Base-by-base conservation (phyloP, 2,329 filamentous ascomycete genomes). In the Ascochyta viciae-villosae region DNA sequence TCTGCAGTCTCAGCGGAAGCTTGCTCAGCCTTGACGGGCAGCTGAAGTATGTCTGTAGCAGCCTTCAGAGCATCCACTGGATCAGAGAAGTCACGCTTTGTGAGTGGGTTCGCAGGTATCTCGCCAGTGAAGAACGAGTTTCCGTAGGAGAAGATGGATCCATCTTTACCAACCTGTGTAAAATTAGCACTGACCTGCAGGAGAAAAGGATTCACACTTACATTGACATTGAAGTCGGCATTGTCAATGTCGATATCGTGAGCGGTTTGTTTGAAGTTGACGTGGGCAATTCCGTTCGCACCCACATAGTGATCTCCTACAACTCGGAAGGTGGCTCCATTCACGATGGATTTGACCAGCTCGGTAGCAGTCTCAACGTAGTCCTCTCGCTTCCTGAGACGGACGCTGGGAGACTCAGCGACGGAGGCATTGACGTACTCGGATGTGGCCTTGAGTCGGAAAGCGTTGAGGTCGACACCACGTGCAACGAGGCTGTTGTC, bases 221-320 rank as follows among this genome's bases (percentile, higher is more conserved):
- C 82, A 58, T 87, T 87, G 44, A 87, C 81, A 48, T 85, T 85
- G 65, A 85, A 83, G 63, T 84, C 81, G 1, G 81, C 82, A 63
- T 86, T 86, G 63, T 85, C 84, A 57, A 87, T 80, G 58, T 86
- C 84, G 29, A 86, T 67, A 0, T 81, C 83, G 50, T 85, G 81
- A 6, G 77, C 73, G 0, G 83, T 85, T 73, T 86, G 84, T 70
- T 82, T 83, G 65, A 86, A 84, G 68, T 85, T 78, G 57, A 85
- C 81, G 63, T 86, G 84, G 1, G 76, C 76, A 54, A 86, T 75
- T 4, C 83, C 83, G 53, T 84, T 85, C 43, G 62, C 68, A 16
- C 83, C 78, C 15, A 60, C 58, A 48, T 68, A 58, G 41, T 55
- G 50, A 43, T 58, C 56, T 12, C 29, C 29, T 3, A 31, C 29